These are phyloP conservation scores for Penicillium sp. DNA, from an alignment of 2,329 filamentous ascomycete species.

Conservation along the genomic window DNA sequence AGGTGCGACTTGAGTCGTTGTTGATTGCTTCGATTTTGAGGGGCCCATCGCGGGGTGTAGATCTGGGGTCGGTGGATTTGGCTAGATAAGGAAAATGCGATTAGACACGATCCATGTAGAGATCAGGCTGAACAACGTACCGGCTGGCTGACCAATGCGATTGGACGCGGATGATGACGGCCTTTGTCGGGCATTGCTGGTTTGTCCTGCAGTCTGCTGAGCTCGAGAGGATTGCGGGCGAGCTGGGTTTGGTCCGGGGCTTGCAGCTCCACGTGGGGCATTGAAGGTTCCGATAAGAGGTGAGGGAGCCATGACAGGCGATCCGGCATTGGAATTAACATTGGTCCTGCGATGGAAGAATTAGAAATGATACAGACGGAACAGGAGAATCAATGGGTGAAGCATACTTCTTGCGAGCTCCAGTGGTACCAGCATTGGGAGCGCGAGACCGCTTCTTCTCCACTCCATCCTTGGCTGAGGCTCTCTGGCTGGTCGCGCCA, in stretches of 20 bases:
- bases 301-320: conserved; percentile 72
- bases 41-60: conserved; percentile 51
- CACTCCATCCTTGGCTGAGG: conserved; percentile 61
- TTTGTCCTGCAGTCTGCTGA: conserved; percentile 71
- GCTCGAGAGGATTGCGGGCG: conserved; percentile 69
- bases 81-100: conserved; percentile 20
- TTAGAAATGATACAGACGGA: conserved; percentile 23
- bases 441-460: conserved; percentile 72
- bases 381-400: neutral
- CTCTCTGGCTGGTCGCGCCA: conserved; percentile 35
- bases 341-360: conserved; percentile 41
- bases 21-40: conserved; percentile 37
- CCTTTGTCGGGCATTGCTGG: conserved; percentile 56
- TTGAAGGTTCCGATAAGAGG: conserved; percentile 68
- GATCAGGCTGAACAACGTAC: conserved; percentile 35
- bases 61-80: conserved; percentile 52
- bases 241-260: conserved; percentile 60
- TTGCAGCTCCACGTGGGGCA: conserved; percentile 58
- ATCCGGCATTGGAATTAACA: conserved; percentile 55
- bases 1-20: conserved; percentile 33
- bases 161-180: conserved; percentile 62
- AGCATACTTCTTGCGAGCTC: conserved; percentile 71
- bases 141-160: conserved; percentile 54
- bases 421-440: conserved; percentile 61
- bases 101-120: conserved; percentile 21